A percentile compares a stretch with the other conserved stretches of the same genome.
These are phyloP conservation scores for Nakazawaea siamensis DNA, from an alignment of 805 yeast species.

Conservation along the genomic window DNA sequence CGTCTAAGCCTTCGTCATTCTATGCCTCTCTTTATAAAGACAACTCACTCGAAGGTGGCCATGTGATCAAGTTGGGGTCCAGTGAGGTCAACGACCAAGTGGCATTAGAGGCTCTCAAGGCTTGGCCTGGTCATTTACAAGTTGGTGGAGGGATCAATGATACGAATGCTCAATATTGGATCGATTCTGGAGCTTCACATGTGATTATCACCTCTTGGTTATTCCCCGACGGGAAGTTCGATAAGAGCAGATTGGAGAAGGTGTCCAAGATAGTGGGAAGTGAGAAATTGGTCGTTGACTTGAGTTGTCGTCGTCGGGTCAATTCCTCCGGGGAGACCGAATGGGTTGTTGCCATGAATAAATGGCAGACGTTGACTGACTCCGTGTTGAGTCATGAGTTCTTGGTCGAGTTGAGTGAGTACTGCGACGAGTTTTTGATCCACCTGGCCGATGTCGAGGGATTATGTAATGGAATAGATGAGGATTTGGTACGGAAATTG, in stretches of 20 bases:
- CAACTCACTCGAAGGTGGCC: constrained; percentile 64
- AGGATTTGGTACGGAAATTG: constrained; percentile 57
- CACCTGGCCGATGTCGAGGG: constrained; percentile 99
- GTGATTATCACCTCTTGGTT: constrained; percentile 91
- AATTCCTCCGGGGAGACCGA: constrained; percentile 21
- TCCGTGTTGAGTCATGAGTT: constrained; percentile 46
- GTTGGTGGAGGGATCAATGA: constrained; percentile 89
- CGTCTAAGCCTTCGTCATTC: constrained; percentile 63
- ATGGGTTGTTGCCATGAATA: constrained; percentile 97
- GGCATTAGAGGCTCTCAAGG: constrained; percentile 63
- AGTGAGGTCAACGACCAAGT: constrained; percentile 71
- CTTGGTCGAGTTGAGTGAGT: constrained; percentile 43
- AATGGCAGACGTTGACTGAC: constrained; percentile 89
- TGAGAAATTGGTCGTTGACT: constrained; percentile 69
- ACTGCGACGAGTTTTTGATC: constrained; percentile 80
- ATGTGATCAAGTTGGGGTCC: constrained; percentile 86
- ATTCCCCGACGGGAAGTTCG: constrained; percentile 57
- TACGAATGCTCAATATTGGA: constrained; percentile 71
- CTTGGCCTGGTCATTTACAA: constrained; percentile 73
- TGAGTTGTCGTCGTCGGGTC: constrained; percentile 61
- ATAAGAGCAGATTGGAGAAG: constrained; percentile 39
- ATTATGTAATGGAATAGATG: constrained; percentile 86
- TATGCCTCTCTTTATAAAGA: constrained; percentile 65
- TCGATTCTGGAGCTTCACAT: constrained; percentile 71
- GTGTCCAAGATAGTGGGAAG: constrained; percentile 55